These are phyloP conservation scores for Cryptosporidium viatorum DNA, from an alignment of 169 alveolate species.

Conservation along the genomic window DNA sequence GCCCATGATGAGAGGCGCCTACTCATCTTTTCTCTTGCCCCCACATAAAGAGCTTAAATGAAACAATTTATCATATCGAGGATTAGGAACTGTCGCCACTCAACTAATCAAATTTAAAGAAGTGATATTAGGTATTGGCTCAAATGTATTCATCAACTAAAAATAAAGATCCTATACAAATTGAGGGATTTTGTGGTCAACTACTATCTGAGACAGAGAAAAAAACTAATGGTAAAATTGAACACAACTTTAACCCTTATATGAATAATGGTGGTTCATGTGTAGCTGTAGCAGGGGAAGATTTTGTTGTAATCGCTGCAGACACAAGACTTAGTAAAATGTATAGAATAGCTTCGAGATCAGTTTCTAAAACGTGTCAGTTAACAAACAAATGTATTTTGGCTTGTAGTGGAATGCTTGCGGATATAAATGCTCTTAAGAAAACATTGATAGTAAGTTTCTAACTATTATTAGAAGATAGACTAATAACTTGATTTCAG, in stretches of 20 bases:
- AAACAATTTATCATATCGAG: background rate
- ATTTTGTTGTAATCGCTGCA: constrained; percentile 92
- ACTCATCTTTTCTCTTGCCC: background rate
- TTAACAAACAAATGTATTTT: constrained; percentile 89
- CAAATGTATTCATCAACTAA: background rate
- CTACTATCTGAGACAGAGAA: background rate
- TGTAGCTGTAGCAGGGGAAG: constrained; percentile 91
- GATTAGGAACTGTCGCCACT: background rate
- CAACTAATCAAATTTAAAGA: background rate
- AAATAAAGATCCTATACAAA: constrained; percentile 14
- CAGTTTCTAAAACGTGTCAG: constrained; percentile 87
- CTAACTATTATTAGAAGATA: too few relatives aligned
- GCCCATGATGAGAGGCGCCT: background rate
- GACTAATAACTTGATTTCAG: constrained; percentile 69
- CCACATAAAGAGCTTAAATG: background rate
- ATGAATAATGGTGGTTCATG: constrained; percentile 85
- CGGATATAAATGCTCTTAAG: constrained; percentile 91
- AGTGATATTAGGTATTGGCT: background rate
- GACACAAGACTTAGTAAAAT: constrained; percentile 92
- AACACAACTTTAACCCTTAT: constrained; percentile 83
- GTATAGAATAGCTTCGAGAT: constrained; percentile 90
- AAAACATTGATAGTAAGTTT: constrained; percentile 81
- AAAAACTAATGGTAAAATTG: constrained; percentile 5
- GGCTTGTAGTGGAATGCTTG: constrained; percentile 94
- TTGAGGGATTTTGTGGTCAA: constrained; percentile 35